These are phyloP conservation scores for Penicillium psychrosexuale DNA, from an alignment of 2,329 filamentous ascomycete species.

Conservation along the genomic window DNA sequence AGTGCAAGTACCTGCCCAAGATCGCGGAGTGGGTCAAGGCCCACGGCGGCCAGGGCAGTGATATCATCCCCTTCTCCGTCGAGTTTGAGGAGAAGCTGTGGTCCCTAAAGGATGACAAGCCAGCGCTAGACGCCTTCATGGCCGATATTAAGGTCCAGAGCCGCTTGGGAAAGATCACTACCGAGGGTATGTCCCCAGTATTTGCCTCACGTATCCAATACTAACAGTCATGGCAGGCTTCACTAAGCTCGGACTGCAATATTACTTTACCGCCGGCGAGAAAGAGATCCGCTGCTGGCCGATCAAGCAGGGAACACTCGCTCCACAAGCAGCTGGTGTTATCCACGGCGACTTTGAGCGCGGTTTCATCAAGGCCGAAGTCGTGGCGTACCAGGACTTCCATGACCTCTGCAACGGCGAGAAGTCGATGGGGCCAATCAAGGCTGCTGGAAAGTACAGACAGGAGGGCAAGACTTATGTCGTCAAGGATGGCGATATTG, in stretches of 20 bases:
- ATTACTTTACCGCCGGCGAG: constrained; percentile 7
- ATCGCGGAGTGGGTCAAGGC: constrained; percentile 7
- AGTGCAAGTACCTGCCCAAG: constrained; percentile 5
- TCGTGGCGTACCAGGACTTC: constrained; percentile 7
- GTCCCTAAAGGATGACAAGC: neutral
- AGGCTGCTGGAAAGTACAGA: constrained; percentile 4
- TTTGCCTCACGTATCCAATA: neutral
- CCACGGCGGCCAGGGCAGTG: constrained; percentile 1
- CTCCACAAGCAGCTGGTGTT: constrained; percentile 5
- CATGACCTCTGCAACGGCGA: constrained; percentile 3
- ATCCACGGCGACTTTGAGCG: constrained; percentile 7
- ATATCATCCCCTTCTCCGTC: constrained; percentile 7
- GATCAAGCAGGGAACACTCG: neutral
- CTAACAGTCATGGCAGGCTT: constrained; percentile 1
- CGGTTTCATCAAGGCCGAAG: constrained; percentile 8
- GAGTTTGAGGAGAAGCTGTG: constrained; percentile 9
- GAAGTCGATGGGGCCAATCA: constrained; percentile 5
- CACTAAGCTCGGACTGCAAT: constrained; percentile 5
- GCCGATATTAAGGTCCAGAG: neutral
- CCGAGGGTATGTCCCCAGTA: neutral
- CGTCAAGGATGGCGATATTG: neutral
- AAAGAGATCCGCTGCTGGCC: constrained; percentile 8
- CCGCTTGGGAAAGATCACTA: neutral
- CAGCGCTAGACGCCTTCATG: constrained; percentile 1
- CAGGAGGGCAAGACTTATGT: constrained; percentile 5